These are phyloP conservation scores for Vitis cinerea DNA, from an alignment of 164 flowering plant genomes.

Conservation along the genomic window DNA sequence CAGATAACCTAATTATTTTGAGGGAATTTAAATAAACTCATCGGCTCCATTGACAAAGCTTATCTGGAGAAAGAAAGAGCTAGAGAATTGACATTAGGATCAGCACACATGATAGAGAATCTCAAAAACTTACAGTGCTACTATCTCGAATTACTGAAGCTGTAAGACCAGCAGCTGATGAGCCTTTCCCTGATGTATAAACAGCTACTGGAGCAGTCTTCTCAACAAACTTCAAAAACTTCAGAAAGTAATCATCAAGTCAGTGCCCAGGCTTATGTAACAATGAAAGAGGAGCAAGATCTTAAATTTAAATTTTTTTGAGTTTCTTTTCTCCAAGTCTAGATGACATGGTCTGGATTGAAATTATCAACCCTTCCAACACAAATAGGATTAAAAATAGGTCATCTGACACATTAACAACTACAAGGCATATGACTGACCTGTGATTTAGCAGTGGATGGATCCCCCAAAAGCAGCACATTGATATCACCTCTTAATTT, in stretches of 20 bases:
- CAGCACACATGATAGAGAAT: neutral
- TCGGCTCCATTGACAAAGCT: neutral
- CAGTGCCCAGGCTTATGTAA: neutral
- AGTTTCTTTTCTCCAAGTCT: too few species aligned
- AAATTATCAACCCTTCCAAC: neutral
- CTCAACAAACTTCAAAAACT: conserved; percentile 99
- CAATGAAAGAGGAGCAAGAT: neutral
- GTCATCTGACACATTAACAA: neutral
- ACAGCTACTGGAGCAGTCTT: conserved; percentile 99
- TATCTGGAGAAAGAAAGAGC: neutral
- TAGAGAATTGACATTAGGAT: neutral
- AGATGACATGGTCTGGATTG: neutral
- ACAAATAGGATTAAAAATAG: neutral
- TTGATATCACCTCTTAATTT: conserved; percentile 95
- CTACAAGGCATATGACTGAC: conserved; percentile 27
- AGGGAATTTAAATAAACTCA: neutral
- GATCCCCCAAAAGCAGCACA: conserved; percentile 92
- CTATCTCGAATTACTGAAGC: conserved; percentile 95
- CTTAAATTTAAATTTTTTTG: too few species aligned
- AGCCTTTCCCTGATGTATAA: conserved; percentile 98
- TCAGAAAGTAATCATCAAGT: conserved; percentile 16
- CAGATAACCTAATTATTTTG: neutral
- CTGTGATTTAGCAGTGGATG: conserved; percentile 99
- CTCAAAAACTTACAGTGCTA: conserved; percentile 68
- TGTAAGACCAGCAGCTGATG: conserved; percentile 99